Conservation (phyloP, 306 rosid genomes). For the Cicer arietinum region DNA sequence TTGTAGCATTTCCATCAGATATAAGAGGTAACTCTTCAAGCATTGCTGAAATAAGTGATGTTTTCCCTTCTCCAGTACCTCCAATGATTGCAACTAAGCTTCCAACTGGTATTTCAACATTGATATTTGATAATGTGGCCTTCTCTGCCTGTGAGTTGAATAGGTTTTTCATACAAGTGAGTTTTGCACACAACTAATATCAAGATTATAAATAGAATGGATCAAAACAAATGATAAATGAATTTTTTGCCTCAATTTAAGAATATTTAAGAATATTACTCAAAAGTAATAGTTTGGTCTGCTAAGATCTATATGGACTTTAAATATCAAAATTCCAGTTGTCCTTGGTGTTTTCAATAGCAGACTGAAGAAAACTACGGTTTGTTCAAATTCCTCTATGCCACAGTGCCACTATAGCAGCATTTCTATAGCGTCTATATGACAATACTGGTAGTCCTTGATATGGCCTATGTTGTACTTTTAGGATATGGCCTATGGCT, state of each 20-base stretch:
- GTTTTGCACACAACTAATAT: slow-evolving; percentile 1
- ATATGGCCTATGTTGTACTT: no score
- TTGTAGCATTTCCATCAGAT: slow-evolving; percentile 51
- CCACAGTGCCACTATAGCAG: no score
- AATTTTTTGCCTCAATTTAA: background rate
- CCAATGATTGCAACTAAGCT: slow-evolving; percentile 92
- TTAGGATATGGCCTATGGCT: no score
- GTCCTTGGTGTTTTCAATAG: no score
- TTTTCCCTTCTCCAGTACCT: slow-evolving; percentile 94
- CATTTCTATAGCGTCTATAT: no score
- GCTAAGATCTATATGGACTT: slow-evolving; percentile 8
- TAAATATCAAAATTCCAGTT: no score
- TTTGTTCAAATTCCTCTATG: background rate
- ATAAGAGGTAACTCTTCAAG: slow-evolving; percentile 80
- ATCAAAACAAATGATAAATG: background rate
- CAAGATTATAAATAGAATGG: slow-evolving; percentile 9
- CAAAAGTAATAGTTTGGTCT: slow-evolving; percentile 14
- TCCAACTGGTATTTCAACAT: slow-evolving; percentile 74
- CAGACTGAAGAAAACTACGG: no score
- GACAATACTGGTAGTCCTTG: no score
- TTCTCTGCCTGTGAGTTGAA: slow-evolving; percentile 61
- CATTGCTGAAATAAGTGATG: slow-evolving; percentile 86
- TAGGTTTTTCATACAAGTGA: slow-evolving; percentile 5
- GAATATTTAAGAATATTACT: background rate
- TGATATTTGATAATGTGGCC: slow-evolving; percentile 68